A percentile compares a stretch with the other conserved stretches of the same genome.
Conservation (phyloP, 352 stramenopile species). For the Lagenidium giganteum region DNA sequence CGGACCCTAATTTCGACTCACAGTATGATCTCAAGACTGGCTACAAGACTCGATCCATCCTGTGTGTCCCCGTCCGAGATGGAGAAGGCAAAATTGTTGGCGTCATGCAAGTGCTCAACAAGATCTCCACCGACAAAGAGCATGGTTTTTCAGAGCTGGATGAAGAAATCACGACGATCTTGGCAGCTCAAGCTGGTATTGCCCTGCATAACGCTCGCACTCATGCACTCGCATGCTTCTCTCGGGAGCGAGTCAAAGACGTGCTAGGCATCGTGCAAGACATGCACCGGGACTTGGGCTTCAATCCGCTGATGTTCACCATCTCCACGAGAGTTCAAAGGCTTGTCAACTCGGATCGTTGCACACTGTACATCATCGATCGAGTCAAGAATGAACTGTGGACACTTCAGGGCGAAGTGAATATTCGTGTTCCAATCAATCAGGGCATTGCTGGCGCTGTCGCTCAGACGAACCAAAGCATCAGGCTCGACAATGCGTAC, state of each 20-base stretch:
- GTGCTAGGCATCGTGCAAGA: constrained; percentile 88
- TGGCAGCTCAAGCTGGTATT: constrained; percentile 83
- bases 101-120: constrained; percentile 90
- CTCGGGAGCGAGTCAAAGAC: constrained; percentile 63
- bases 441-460: constrained; percentile 82
- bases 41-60: constrained; percentile 88
- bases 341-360: constrained; percentile 89
- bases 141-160: constrained; percentile 77
- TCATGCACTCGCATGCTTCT: constrained; percentile 43
- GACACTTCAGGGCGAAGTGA: constrained; percentile 86
- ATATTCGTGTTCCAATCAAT: constrained; percentile 84
- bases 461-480: constrained; percentile 53
- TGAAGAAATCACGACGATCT: constrained; percentile 84
- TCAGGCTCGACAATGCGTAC: constrained; percentile 86
- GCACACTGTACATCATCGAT: constrained; percentile 91
- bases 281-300: constrained; percentile 86
- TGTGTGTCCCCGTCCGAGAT: constrained; percentile 89
- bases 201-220: constrained; percentile 83
- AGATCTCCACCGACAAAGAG: constrained; percentile 54
- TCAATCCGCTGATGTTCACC: constrained; percentile 89
- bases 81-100: constrained; percentile 75
- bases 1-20: constrained; percentile 90
- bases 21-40: constrained; percentile 90
- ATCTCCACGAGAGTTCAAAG: constrained; percentile 85
- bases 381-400: constrained; percentile 86